Conservation (phyloP, 2,329 filamentous ascomycete genomes). For the Venturia asperata region DNA sequence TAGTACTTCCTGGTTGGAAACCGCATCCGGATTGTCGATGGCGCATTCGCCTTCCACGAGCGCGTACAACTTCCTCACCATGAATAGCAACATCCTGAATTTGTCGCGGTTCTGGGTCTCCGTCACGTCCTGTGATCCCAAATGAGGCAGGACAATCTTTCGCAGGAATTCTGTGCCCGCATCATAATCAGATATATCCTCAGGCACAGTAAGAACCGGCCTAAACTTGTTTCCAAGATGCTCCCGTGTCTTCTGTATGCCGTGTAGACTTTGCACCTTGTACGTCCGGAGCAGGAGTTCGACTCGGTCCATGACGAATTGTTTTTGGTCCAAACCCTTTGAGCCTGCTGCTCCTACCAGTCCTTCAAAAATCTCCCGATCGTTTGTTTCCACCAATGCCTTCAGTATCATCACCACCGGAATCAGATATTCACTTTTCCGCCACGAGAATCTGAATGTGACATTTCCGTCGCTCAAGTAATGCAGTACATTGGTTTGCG, state of each 20-base stretch:
- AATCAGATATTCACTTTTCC: conserved; percentile 94
- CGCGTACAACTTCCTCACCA: conserved; percentile 92
- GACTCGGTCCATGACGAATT: conserved; percentile 86
- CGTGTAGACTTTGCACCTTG: conserved; percentile 82
- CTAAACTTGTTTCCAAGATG: conserved; percentile 90
- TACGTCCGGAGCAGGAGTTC: conserved; percentile 89
- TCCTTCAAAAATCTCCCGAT: conserved; percentile 92
- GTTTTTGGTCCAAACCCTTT: conserved; percentile 72
- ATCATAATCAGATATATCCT: conserved; percentile 79
- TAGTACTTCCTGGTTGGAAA: conserved; percentile 92
- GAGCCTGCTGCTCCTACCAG: conserved; percentile 71
- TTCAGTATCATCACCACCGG: conserved; percentile 96
- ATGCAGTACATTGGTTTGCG: conserved; percentile 93
- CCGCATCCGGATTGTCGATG: conserved; percentile 91
- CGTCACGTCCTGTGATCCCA: conserved; percentile 78
- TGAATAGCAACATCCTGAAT: conserved; percentile 88
- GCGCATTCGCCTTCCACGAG: conserved; percentile 88
- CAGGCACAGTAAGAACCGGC: conserved; percentile 74
- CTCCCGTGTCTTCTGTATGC: conserved; percentile 69
- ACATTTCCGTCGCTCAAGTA: conserved; percentile 94
- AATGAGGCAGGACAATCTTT: conserved; percentile 82
- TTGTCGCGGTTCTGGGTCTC: conserved; percentile 83
- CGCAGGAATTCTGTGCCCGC: conserved; percentile 86
- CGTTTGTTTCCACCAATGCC: conserved; percentile 90
- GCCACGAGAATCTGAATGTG: conserved; percentile 95